phyloP scores from a whole-genome alignment of 2,329 filamentous ascomycete genomes.

The Monosporascus sp. region DNA sequence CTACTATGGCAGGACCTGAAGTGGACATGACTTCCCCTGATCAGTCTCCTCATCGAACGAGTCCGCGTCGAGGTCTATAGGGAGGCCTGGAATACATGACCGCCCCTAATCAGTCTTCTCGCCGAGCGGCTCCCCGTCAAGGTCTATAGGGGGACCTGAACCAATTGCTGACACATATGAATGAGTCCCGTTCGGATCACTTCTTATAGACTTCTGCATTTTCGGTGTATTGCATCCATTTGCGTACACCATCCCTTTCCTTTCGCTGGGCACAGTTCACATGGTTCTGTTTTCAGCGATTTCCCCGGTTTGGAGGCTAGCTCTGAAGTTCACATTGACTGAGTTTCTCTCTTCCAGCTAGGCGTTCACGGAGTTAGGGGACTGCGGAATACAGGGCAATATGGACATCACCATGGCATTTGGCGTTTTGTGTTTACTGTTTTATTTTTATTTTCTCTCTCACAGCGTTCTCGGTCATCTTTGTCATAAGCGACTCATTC shows the following conservation, averaged over 20 bases:
- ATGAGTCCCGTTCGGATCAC: conserved; percentile 4
- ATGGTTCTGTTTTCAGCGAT: background rate
- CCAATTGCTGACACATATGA: background rate
- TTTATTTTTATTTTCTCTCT: conserved; percentile 1
- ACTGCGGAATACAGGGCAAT: background rate
- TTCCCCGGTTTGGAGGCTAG: conserved; percentile 1
- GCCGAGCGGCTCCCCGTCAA: conserved; percentile 17
- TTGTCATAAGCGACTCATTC: conserved; percentile 6
- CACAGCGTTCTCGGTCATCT: conserved; percentile 6
- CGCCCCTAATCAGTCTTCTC: conserved; percentile 9
- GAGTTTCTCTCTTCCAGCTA: conserved; percentile 1
- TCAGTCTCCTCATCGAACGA: conserved; percentile 13
- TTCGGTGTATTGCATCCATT: conserved; percentile 1
- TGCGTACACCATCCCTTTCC: background rate
- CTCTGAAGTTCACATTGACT: conserved; percentile 1
- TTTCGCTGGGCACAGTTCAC: background rate
- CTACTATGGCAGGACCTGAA: conserved; percentile 15
- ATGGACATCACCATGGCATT: background rate
- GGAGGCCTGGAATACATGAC: background rate
- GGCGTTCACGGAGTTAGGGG: background rate
- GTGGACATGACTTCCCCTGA: conserved; percentile 14
- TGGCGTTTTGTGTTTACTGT: background rate
- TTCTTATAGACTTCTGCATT: conserved; percentile 15
- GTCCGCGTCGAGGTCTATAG: conserved; percentile 21
- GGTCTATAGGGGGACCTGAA: conserved; percentile 13